Evolutionary conservation across 192 early-diverging fungal genomes (phyloP).

Genomic region (Gaertneriomyces sp.): DNA sequence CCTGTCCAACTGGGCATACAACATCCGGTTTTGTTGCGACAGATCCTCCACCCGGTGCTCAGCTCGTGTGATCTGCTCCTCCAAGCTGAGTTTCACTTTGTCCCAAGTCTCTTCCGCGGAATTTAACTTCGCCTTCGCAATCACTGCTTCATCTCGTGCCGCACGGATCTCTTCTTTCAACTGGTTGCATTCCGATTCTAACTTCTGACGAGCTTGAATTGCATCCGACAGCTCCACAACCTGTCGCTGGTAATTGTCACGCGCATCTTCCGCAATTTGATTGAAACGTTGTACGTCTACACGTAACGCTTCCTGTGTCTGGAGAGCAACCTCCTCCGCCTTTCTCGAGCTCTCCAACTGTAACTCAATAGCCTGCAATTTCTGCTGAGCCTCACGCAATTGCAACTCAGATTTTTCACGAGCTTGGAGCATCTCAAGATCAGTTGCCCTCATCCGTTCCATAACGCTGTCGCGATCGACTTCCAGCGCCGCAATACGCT

Average conservation of each 20-base stretch:
- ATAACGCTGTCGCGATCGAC: constrained; percentile 36
- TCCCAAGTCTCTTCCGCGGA: constrained; percentile 47
- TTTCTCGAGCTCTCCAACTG: constrained; percentile 28
- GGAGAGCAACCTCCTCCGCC: constrained; percentile 32
- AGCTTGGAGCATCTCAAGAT: constrained; percentile 22
- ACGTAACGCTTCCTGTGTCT: constrained; percentile 29
- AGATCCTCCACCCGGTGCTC: constrained; percentile 53
- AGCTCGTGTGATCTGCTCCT: constrained; percentile 40
- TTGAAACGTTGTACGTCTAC: constrained; percentile 55
- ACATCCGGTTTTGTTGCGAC: constrained; percentile 64
- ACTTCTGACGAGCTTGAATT: constrained; percentile 40
- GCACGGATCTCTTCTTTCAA: constrained; percentile 24
- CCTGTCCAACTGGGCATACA: constrained; percentile 69
- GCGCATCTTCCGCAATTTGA: constrained; percentile 45
- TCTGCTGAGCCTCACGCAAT: constrained; percentile 21
- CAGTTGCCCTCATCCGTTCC: constrained; percentile 39
- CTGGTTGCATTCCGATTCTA: constrained; percentile 37
- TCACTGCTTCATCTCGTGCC: constrained; percentile 10
- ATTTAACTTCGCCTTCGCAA: constrained; percentile 47
- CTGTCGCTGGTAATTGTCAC: constrained; percentile 68
- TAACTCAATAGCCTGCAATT: constrained; percentile 15
- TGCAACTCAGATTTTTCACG: constrained; percentile 35
- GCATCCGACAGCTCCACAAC: constrained; percentile 60
- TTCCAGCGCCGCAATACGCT: constrained; percentile 6
- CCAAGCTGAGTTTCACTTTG: constrained; percentile 37